Evolutionary conservation across 176 grass and related monocot genomes (phyloP).

Genomic region (Neostapfia colusana): DNA sequence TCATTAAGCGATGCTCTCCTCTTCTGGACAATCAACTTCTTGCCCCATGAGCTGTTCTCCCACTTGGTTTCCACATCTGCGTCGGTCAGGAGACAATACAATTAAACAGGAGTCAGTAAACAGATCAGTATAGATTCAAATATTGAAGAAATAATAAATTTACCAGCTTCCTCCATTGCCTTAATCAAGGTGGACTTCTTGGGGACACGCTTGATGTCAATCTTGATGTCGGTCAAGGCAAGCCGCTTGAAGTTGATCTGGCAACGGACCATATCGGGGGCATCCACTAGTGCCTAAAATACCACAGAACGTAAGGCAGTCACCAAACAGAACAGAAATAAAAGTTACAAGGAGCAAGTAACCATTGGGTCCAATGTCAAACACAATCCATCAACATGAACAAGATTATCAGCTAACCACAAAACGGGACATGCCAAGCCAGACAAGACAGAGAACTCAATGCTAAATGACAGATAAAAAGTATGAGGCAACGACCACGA

Average conservation of each 20-base stretch:
- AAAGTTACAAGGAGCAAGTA: not conserved
- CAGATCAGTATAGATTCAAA: too few species aligned
- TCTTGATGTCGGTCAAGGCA: conserved; percentile 55
- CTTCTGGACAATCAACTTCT: conserved; percentile 94
- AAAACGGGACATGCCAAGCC: not conserved
- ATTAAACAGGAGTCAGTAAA: not conserved
- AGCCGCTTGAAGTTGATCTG: conserved; percentile 98
- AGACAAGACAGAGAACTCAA: not conserved
- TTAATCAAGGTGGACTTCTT: conserved; percentile 53
- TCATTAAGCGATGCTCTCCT: conserved; percentile 91
- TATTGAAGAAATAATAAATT: not conserved
- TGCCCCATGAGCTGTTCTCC: conserved; percentile 98
- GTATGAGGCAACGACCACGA: too few species aligned
- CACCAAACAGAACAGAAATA: too few species aligned
- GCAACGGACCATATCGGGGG: conserved; percentile 86
- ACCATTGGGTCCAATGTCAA: not conserved
- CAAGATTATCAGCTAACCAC: not conserved
- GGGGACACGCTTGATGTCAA: conserved; percentile 54
- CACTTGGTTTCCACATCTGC: conserved; percentile 96
- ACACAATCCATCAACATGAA: not conserved
- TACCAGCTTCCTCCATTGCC: conserved; percentile 62
- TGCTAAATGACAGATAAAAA: too few species aligned
- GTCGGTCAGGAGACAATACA: not conserved
- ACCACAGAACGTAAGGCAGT: not conserved
- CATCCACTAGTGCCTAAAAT: conserved; percentile 82